Conservation (phyloP, 1,284 basidiomycete genomes). For the Clitocybe nebularis region DNA sequence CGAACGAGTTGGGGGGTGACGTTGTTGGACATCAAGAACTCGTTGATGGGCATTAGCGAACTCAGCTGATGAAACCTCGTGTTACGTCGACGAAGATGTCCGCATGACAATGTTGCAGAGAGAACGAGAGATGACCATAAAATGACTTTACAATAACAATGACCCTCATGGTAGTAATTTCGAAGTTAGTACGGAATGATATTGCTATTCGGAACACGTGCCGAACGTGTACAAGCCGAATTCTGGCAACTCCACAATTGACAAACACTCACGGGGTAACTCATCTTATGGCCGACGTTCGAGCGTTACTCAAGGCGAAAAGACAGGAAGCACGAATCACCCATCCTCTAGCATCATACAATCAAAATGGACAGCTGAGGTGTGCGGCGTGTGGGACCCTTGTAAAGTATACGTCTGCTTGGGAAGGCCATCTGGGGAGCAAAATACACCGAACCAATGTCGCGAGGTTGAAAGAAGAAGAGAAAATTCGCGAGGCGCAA, state of each 20-base stretch:
- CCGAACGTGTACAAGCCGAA: too few relatives aligned
- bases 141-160: too few relatives aligned
- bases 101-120: constrained; percentile 8
- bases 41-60: too few relatives aligned
- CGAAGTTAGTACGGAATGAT: too few relatives aligned
- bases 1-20: neutral
- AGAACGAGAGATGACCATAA: neutral
- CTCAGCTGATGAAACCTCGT: constrained; percentile 4
- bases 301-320: constrained; percentile 72
- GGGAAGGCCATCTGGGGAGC: constrained; percentile 82
- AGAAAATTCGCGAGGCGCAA: constrained; percentile 34
- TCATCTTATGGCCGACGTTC: constrained; percentile 67
- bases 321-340: constrained; percentile 65
- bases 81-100: constrained; percentile 2
- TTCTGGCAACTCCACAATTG: too few relatives aligned
- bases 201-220: too few relatives aligned
- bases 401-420: constrained; percentile 74
- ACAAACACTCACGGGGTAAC: too few relatives aligned
- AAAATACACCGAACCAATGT: constrained; percentile 69
- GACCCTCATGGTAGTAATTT: too few relatives aligned
- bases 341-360: constrained; percentile 73
- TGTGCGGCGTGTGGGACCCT: constrained; percentile 60
- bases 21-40: neutral
- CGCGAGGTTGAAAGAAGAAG: constrained; percentile 50
- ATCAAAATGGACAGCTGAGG: constrained; percentile 56